A percentile compares a stretch with the other conserved stretches of the same genome.
These are phyloP conservation scores for Sarcocystis neurona DNA, from an alignment of 169 alveolate species.

Conservation along the genomic window DNA sequence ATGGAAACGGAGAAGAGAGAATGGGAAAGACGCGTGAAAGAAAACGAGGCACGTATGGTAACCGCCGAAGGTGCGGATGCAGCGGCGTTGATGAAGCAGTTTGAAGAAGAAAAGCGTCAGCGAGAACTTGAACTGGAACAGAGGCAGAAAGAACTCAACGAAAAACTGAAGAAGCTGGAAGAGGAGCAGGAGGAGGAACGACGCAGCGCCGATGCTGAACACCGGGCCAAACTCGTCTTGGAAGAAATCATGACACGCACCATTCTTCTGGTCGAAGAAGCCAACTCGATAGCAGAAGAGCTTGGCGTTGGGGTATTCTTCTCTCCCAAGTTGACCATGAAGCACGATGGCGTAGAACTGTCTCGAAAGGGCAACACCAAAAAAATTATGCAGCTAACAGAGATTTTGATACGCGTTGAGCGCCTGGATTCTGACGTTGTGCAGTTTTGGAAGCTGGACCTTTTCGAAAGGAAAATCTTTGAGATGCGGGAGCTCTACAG, in stretches of 20 bases:
- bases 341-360: slow-evolving; percentile 30
- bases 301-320: slow-evolving; percentile 59
- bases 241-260: slow-evolving; percentile 58
- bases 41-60: slow-evolving; percentile 50
- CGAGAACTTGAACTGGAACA: slow-evolving; percentile 47
- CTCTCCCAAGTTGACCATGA: slow-evolving; percentile 54
- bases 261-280: slow-evolving; percentile 59
- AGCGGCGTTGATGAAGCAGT: slow-evolving; percentile 34
- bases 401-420: slow-evolving; percentile 60
- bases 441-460: slow-evolving; percentile 59
- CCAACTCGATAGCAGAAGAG: slow-evolving; percentile 61
- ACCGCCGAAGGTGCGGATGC: slow-evolving; percentile 62
- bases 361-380: slow-evolving; percentile 27
- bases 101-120: slow-evolving; percentile 51
- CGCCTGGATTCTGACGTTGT: slow-evolving; percentile 57
- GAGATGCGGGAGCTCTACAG: slow-evolving; percentile 60
- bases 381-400: slow-evolving; percentile 55
- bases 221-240: slow-evolving; percentile 51
- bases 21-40: slow-evolving; percentile 32
- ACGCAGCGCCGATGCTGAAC: slow-evolving; percentile 48
- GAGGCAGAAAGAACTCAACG: slow-evolving; percentile 45
- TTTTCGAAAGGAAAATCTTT: slow-evolving; percentile 57
- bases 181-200: slow-evolving; percentile 52
- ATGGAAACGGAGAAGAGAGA: slow-evolving; percentile 61
- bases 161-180: slow-evolving; percentile 17